phyloP scores from a whole-genome alignment of 2,329 filamentous ascomycete species.

The Fusarium sublunatum region DNA sequence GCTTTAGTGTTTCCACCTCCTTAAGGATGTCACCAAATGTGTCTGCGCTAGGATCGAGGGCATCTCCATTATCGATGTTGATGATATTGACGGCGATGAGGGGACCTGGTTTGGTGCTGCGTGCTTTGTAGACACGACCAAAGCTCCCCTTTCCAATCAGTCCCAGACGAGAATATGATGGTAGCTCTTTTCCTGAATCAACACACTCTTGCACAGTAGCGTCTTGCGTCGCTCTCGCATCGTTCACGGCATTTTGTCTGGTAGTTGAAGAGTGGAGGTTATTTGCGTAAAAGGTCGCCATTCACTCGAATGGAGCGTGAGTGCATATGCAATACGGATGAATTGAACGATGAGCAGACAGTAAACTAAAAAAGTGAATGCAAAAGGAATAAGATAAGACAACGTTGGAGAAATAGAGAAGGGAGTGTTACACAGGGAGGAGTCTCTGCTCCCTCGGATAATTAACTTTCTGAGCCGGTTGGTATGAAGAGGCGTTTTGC shows the following conservation, averaged over 20 bases:
- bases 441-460: no score
- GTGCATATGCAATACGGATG: no score
- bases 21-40: slow-evolving; percentile 73
- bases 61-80: slow-evolving; percentile 78
- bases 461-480: no score
- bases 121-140: slow-evolving; percentile 76
- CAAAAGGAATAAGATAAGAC: no score
- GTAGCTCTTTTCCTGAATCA: slow-evolving; percentile 56
- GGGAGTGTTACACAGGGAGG: no score
- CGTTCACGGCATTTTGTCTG: background rate
- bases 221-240: background rate
- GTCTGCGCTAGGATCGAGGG: slow-evolving; percentile 66
- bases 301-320: slow-evolving; percentile 37
- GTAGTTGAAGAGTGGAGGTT: background rate
- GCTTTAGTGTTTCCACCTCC: slow-evolving; percentile 72
- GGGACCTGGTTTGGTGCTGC: slow-evolving; percentile 55
- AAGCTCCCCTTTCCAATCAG: slow-evolving; percentile 79
- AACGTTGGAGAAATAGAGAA: no score
- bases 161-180: slow-evolving; percentile 73
- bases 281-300: background rate
- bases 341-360: no score
- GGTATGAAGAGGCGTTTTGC: no score
- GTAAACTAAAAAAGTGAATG: no score
- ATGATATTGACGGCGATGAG: slow-evolving; percentile 80
- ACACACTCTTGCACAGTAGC: background rate